A percentile compares a stretch with the other conserved stretches of the same genome.
Conservation (phyloP, 2,329 filamentous ascomycete species). For the Bipolaris cookei region DNA sequence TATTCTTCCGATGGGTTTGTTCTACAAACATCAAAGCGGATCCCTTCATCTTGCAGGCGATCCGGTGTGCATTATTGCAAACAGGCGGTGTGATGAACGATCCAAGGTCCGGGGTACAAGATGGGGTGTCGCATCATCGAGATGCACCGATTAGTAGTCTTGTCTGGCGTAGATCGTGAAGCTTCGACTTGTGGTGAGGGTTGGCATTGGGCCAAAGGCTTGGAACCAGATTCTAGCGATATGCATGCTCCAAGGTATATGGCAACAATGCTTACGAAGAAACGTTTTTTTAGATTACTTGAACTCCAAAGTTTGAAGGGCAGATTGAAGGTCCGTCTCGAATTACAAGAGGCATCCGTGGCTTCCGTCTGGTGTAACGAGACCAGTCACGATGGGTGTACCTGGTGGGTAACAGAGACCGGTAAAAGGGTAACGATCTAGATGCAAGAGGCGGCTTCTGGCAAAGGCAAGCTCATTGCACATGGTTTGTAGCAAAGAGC, state of each 20-base stretch:
- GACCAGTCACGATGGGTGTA: constrained; percentile 25
- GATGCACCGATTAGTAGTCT: neutral
- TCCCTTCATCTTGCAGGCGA: constrained; percentile 12
- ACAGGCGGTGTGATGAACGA: constrained; percentile 12
- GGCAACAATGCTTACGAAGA: neutral
- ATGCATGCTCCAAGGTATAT: neutral
- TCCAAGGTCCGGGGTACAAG: neutral
- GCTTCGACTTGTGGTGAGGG: neutral
- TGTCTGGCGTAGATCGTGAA: neutral
- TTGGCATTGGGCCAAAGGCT: neutral
- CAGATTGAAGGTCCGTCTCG: constrained; percentile 29
- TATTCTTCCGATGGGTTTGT: constrained; percentile 14
- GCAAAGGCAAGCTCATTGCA: constrained; percentile 17
- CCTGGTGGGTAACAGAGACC: constrained; percentile 12
- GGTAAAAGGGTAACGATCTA: constrained; percentile 14
- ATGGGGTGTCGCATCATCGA: neutral
- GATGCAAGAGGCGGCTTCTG: constrained; percentile 20
- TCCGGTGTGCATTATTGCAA: constrained; percentile 9
- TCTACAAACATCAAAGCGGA: constrained; percentile 17
- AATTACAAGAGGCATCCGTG: constrained; percentile 40
- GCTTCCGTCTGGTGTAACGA: constrained; percentile 38
- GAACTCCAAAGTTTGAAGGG: constrained; percentile 18
- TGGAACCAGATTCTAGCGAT: neutral
- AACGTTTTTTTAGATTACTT: neutral
- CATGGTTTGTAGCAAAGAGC: constrained; percentile 14